Conservation (phyloP, 345 rosid species). For the Turritis glabra region DNA sequence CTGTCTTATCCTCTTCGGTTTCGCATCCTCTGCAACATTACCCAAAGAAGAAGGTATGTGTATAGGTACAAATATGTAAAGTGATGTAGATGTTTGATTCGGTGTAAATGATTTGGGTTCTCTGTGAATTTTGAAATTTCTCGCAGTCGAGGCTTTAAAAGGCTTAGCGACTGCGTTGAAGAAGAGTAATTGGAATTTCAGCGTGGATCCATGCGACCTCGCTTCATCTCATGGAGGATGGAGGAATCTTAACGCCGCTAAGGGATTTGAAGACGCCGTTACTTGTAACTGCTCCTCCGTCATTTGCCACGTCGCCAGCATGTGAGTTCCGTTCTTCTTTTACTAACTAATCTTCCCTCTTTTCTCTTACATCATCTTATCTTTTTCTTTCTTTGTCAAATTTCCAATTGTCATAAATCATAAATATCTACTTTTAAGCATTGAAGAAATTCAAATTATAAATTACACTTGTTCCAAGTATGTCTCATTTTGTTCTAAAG, state of each 20-base stretch:
- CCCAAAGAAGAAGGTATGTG: slow-evolving; percentile 42
- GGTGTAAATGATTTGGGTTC: background rate
- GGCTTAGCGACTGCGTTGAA: slow-evolving; percentile 48
- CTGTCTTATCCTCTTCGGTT: slow-evolving; percentile 20
- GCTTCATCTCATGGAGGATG: slow-evolving; percentile 37
- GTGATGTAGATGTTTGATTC: background rate
- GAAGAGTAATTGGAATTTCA: slow-evolving; percentile 54
- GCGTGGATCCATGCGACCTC: slow-evolving; percentile 55
- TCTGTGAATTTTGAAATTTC: background rate
- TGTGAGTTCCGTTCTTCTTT: slow-evolving; percentile 24
- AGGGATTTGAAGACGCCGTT: slow-evolving; percentile 37
- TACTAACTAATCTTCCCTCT: background rate
- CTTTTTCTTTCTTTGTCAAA: background rate
- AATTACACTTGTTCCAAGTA: background rate
- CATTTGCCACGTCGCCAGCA: slow-evolving; percentile 47
- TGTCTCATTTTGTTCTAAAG: background rate
- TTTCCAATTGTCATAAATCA: background rate
- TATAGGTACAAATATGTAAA: background rate
- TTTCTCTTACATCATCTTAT: background rate
- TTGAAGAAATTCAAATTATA: background rate
- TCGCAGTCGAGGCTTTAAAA: slow-evolving; percentile 50
- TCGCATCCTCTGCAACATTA: slow-evolving; percentile 33
- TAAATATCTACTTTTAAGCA: background rate
- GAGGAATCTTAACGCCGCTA: slow-evolving; percentile 15
- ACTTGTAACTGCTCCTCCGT: slow-evolving; percentile 47